Percentiles rank a stretch among this genome's conserved stretches.
phyloP scores from a whole-genome alignment of 768 basidiomycete genomes.

The Trametes cinnabarina region DNA sequence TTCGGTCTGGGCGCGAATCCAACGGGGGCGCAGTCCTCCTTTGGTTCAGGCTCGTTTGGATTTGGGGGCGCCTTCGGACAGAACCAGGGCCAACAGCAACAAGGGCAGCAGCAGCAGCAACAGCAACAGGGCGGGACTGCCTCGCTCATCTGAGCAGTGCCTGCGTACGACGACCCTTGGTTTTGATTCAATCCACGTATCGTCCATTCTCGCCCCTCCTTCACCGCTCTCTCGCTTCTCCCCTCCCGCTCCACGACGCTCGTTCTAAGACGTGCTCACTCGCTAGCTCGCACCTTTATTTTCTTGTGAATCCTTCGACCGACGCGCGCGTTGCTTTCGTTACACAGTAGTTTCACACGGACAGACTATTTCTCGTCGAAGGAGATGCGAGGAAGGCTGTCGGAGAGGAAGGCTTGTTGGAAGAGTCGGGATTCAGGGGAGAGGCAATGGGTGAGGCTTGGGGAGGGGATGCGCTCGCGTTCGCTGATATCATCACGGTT shows the following conservation, averaged over 20 bases:
- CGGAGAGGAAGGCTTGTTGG: background rate
- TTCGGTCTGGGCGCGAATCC: conserved; percentile 15
- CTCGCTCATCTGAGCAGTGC: conserved; percentile 48
- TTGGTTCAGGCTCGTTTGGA: conserved; percentile 20
- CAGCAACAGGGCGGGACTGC: conserved; percentile 42
- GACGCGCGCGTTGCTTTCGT: conserved; percentile 5
- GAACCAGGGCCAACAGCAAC: conserved; percentile 32
- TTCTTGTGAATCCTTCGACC: background rate
- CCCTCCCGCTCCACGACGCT: background rate
- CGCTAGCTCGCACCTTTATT: background rate
- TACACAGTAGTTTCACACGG: conserved; percentile 1
- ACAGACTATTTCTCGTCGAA: background rate
- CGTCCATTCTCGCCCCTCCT: background rate
- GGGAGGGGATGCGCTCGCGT: background rate
- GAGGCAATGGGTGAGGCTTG: background rate
- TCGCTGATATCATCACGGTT: background rate
- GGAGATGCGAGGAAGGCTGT: background rate
- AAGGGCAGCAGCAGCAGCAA: conserved; percentile 37
- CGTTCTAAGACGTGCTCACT: background rate
- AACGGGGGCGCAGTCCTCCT: conserved; percentile 19
- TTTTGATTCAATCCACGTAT: background rate
- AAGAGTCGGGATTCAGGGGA: too few species aligned
- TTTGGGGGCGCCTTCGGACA: conserved; percentile 8
- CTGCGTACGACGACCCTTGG: background rate
- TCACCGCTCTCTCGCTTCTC: background rate